Evolutionary conservation across 2,329 filamentous ascomycete species (phyloP).

Genomic region (Lachnellula hyalina): DNA sequence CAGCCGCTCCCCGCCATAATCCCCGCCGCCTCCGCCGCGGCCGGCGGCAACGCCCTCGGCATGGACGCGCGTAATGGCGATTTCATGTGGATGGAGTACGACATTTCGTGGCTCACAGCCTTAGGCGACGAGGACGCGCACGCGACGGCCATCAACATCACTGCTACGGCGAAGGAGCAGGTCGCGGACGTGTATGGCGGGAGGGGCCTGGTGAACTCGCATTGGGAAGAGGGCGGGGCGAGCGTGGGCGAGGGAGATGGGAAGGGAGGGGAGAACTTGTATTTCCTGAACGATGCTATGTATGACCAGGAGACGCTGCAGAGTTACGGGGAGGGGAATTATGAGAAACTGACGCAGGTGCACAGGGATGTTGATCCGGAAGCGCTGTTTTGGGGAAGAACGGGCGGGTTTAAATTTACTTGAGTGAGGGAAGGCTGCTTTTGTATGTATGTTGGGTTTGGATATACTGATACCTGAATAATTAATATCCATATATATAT

Average conservation of each 20-base stretch:
- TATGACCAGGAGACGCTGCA: conserved; percentile 25
- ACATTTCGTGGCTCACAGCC: conserved; percentile 20
- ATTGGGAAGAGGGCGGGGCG: conserved; percentile 4
- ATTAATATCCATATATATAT: neutral
- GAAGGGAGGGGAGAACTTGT: conserved; percentile 22
- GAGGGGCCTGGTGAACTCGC: conserved; percentile 13
- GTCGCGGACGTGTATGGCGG: conserved; percentile 9
- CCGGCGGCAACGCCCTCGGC: conserved; percentile 23
- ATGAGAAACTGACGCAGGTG: conserved; percentile 29
- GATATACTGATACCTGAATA: neutral
- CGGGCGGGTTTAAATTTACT: conserved; percentile 26
- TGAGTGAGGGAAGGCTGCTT: neutral
- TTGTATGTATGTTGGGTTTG: neutral
- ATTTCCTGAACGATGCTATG: conserved; percentile 35
- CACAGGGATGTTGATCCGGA: conserved; percentile 30
- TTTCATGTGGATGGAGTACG: conserved; percentile 31
- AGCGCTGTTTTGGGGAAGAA: conserved; percentile 25
- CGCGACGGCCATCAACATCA: neutral
- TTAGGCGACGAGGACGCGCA: conserved; percentile 14
- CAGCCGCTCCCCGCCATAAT: conserved; percentile 2
- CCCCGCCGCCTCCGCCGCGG: neutral
- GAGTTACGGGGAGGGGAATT: conserved; percentile 26
- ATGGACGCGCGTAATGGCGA: conserved; percentile 25
- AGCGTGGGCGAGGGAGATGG: neutral
- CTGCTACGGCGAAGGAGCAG: neutral